Conservation (phyloP, 768 basidiomycete species). For the Mycena albidolilacea region DNA sequence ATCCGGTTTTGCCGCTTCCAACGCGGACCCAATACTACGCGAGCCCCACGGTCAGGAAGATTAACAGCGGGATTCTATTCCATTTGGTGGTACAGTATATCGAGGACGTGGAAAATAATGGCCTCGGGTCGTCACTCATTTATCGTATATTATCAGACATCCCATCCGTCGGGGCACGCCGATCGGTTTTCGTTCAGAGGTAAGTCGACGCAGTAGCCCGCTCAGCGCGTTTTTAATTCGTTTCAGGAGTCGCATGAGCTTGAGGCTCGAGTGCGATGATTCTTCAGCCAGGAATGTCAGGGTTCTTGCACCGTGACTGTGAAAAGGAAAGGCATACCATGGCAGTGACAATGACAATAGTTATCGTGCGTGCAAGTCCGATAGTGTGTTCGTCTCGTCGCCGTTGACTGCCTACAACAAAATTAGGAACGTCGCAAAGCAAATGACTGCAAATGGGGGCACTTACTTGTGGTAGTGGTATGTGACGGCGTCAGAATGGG, state of each 20-base stretch:
- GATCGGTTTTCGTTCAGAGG: constrained; percentile 8
- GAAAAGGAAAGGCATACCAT: background rate
- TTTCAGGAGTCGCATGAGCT: constrained; percentile 7
- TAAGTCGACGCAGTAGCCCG: background rate
- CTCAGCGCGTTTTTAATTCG: constrained; percentile 22
- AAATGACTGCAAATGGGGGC: background rate
- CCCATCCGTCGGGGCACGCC: constrained; percentile 27
- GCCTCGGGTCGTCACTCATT: background rate
- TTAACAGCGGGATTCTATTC: no score
- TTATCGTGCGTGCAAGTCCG: background rate
- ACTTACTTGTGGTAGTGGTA: constrained; percentile 1
- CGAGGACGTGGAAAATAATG: no score
- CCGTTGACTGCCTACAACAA: background rate
- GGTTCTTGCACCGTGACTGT: background rate
- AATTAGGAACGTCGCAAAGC: background rate
- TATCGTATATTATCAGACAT: constrained; percentile 32
- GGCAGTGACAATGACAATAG: background rate
- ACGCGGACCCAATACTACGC: no score
- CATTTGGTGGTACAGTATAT: background rate
- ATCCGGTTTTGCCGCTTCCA: no score
- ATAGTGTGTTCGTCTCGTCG: background rate
- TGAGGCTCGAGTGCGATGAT: background rate
- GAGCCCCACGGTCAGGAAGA: no score
- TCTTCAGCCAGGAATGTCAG: constrained; percentile 3
- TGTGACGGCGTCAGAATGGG: constrained; percentile 1